Evolutionary conservation across 306 rosid genomes (phyloP), one percentile per base, ranked within the genome.

Genomic region (Senna tora): DNA sequence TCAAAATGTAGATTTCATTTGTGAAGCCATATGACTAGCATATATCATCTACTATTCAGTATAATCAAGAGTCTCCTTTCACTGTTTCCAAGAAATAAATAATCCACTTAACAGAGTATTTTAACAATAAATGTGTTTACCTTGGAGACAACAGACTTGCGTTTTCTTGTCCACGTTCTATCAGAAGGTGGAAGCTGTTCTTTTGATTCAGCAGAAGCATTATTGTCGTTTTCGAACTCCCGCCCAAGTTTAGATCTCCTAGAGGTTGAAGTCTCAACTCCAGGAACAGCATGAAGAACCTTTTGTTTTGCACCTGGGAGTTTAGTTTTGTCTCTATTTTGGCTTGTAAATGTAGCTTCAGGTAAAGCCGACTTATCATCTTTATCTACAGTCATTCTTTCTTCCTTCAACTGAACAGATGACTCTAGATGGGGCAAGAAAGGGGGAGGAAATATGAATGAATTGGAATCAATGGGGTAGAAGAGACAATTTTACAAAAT

Each of bases 341-440:
- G 89, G 78, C 87, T 82, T 51, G 85, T 76, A 46, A 91, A 87
- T 71, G 90, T 78, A 49, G 78, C 83, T 83, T 89, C 91, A 33
- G 84, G 96, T 39, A 82, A 56, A 82, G 80, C 43, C 61, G 80
- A 75, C 57, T 87, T 84, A 21, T 85, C 84, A 76, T 90, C 92
- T 67, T 73, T 57, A 74, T 77, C 92, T 72, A 72, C 62, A 54
- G 69, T 49, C 57, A 57, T 69, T 79, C 65, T 82, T 57, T 87
- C 92, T 66, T 87, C 92, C 83, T 84, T 88, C 84, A 89, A 77
- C 84, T 77, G 90, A 72, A 81, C 80, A 51, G 91, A 80, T 67
- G 94, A 84, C 69, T 92, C 97, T 94, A 64, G 76, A 60, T 55
- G 55, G 51, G 71, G 28, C 34, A 64, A 59, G 63, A 32, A 36